Percentiles rank a stretch among this genome's conserved stretches.
These are phyloP conservation scores for Aspergillus bridgeri DNA, from an alignment of 495 filamentous ascomycete species.

Conservation along the genomic window DNA sequence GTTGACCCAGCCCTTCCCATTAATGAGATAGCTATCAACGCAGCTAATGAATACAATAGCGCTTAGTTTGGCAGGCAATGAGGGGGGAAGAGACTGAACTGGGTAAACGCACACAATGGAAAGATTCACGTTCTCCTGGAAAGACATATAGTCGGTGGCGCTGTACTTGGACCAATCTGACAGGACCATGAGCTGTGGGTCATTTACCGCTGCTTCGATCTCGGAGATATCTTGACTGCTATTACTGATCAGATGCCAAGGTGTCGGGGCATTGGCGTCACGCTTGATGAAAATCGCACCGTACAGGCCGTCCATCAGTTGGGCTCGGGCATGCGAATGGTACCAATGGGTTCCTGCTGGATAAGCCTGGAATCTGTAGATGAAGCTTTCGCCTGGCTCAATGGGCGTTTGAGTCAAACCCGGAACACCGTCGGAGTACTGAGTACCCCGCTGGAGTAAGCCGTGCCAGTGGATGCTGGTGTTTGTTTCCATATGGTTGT, in stretches of 20 bases:
- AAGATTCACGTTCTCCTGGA: no score
- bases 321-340: constrained; percentile 47
- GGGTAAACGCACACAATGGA: no score
- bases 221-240: constrained; percentile 28
- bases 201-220: constrained; percentile 38
- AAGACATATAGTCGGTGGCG: constrained; percentile 31
- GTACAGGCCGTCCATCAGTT: constrained; percentile 51
- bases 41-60: constrained; percentile 21
- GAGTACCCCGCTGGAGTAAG: constrained; percentile 21
- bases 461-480: constrained; percentile 51
- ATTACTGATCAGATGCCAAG: constrained; percentile 39
- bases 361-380: constrained; percentile 46
- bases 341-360: constrained; percentile 52
- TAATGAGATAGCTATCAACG: constrained; percentile 50
- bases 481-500: constrained; percentile 49
- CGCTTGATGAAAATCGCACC: constrained; percentile 39
- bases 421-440: constrained; percentile 51
- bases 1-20: constrained; percentile 50
- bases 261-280: constrained; percentile 19
- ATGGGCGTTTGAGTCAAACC: constrained; percentile 46
- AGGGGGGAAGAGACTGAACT: no score
- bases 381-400: constrained; percentile 37
- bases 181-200: constrained; percentile 38
- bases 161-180: constrained; percentile 54
- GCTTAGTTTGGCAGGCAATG: no score